Conservation (phyloP, 1,284 basidiomycete species). For the Tilletia caries region DNA sequence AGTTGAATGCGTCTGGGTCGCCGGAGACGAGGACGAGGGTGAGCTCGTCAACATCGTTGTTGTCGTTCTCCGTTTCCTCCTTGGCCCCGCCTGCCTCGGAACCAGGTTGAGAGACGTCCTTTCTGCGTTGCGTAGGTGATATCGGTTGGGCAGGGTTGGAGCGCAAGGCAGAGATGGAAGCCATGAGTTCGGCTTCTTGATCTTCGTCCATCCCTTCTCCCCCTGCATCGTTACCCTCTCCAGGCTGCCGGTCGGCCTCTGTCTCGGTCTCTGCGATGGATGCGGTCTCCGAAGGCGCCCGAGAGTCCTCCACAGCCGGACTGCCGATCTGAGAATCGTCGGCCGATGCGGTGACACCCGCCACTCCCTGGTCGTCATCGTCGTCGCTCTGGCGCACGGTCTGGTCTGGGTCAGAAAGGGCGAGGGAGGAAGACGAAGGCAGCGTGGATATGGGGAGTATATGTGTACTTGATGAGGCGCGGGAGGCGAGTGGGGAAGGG, state of each 20-base stretch:
- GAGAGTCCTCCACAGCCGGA: neutral
- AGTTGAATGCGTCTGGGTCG: constrained; percentile 38
- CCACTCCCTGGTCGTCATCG: neutral
- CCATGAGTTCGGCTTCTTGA: constrained; percentile 10
- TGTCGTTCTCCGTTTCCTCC: constrained; percentile 15
- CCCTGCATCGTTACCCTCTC: neutral
- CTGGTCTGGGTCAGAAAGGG: neutral
- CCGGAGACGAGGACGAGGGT: constrained; percentile 44
- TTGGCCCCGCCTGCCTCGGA: neutral
- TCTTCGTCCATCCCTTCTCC: neutral
- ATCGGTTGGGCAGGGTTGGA: neutral
- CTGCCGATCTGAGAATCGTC: neutral
- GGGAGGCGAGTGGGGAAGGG: neutral
- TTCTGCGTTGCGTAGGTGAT: neutral
- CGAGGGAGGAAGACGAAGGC: neutral
- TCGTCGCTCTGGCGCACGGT: neutral
- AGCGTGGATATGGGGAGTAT: neutral
- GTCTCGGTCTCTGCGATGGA: constrained; percentile 1
- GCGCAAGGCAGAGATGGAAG: constrained; percentile 11
- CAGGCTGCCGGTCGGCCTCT: neutral
- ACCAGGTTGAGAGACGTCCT: neutral
- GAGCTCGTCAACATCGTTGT: constrained; percentile 21
- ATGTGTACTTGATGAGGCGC: neutral
- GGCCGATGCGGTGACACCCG: neutral
- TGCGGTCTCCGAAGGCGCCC: neutral